A percentile compares a stretch with the other conserved stretches of the same genome.
Evolutionary conservation across 2,329 filamentous ascomycete species (phyloP).

Genomic region (Aspergillus piperis): DNA sequence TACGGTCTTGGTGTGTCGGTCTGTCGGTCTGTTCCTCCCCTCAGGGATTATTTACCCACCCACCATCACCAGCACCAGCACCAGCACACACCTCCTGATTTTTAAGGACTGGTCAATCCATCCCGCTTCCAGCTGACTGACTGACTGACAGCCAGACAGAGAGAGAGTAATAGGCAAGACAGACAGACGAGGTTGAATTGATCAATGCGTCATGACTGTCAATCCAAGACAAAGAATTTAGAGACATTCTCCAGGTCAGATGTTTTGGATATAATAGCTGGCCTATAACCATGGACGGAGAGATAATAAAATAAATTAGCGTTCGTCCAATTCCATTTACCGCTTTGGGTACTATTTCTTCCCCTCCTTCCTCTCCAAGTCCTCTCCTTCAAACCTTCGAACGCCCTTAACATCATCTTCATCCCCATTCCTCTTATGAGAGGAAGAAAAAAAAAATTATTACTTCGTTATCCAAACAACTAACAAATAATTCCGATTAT

Average conservation of each 20-base stretch:
- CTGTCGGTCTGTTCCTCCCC: no score
- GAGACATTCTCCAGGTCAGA: constrained; percentile 1
- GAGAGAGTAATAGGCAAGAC: no score
- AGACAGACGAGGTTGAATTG: not conserved
- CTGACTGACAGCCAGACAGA: not conserved
- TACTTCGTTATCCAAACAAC: no score
- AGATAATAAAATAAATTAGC: not conserved
- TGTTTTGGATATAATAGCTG: constrained; percentile 5
- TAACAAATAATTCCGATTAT: no score
- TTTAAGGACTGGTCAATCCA: not conserved
- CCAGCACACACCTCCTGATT: not conserved
- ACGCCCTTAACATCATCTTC: not conserved
- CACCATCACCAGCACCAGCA: not conserved
- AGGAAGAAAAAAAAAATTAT: no score
- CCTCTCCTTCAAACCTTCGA: not conserved
- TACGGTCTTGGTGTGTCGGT: not conserved
- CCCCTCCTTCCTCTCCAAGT: not conserved
- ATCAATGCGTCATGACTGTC: not conserved
- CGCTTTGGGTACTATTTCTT: not conserved
- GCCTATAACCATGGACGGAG: not conserved
- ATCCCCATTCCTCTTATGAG: no score
- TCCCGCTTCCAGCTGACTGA: not conserved
- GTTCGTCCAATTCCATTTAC: not conserved
- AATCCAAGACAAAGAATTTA: not conserved
- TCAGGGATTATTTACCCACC: not conserved